Conservation (phyloP, 2,329 filamentous ascomycete genomes). For the Colletotrichum tanaceti region DNA sequence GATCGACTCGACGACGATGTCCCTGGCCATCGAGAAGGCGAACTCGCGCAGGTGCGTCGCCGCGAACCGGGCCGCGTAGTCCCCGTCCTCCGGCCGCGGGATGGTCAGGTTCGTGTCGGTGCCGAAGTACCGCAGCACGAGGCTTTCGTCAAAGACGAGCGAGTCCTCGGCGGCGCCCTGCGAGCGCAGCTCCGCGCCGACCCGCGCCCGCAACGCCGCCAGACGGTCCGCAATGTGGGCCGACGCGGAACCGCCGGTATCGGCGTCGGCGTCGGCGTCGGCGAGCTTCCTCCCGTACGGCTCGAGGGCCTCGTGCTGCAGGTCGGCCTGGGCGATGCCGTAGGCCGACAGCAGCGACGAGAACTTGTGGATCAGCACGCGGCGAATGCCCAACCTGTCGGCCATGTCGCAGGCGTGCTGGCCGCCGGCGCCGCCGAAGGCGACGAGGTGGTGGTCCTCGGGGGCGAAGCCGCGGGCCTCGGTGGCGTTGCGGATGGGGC, state of each 20-base stretch:
- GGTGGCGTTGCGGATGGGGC: constrained; percentile 79
- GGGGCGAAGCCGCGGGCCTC: constrained; percentile 63
- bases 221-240: constrained; percentile 43
- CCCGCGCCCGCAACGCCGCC: constrained; percentile 45
- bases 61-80: constrained; percentile 42
- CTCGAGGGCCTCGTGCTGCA: constrained; percentile 52
- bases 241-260: too few species aligned
- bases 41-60: constrained; percentile 37
- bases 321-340: constrained; percentile 55
- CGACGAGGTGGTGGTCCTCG: constrained; percentile 49
- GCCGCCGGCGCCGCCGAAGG: constrained; percentile 78
- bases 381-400: constrained; percentile 53
- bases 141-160: constrained; percentile 52
- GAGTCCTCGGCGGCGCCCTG: constrained; percentile 55
- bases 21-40: constrained; percentile 34
- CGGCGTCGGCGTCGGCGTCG: constrained; percentile 15
- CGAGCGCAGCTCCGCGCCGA: constrained; percentile 51
- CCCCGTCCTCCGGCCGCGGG: constrained; percentile 43
- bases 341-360: constrained; percentile 57
- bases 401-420: constrained; percentile 63
- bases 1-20: constrained; percentile 33
- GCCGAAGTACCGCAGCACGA: constrained; percentile 52
- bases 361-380: constrained; percentile 56
- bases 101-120: constrained; percentile 52
- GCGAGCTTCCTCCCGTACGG: constrained; percentile 47